These are phyloP conservation scores for Corynascus novoguineensis DNA, from an alignment of 495 filamentous ascomycete species.

Conservation along the genomic window DNA sequence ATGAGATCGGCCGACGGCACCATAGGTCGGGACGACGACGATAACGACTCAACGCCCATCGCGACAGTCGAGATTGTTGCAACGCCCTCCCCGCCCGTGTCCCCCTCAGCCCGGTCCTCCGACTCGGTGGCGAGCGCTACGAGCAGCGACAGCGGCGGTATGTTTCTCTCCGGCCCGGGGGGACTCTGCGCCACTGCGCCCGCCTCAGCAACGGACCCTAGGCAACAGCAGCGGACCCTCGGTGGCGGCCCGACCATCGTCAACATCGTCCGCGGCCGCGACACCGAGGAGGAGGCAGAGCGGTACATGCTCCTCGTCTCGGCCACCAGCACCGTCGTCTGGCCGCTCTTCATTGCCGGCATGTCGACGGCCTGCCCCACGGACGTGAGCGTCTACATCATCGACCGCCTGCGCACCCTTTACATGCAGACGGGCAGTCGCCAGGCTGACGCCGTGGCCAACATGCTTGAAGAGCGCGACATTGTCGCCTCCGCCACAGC, in stretches of 20 bases:
- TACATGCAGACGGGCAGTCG: conserved; percentile 32
- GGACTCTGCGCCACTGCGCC: too few relatives aligned
- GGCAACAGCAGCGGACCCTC: not conserved
- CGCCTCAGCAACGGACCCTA: not conserved
- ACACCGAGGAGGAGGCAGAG: conserved; percentile 26
- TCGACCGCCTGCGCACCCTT: conserved; percentile 30
- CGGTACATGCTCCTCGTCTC: conserved; percentile 35
- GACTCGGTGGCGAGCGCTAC: conserved; percentile 21
- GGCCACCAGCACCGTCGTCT: conserved; percentile 34
- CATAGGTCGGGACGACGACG: conserved; percentile 16
- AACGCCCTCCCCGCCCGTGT: conserved; percentile 27
- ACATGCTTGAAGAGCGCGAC: conserved; percentile 29
- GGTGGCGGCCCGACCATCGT: conserved; percentile 32
- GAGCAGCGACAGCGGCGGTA: too few relatives aligned
- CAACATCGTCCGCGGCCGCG: conserved; percentile 24
- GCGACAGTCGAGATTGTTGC: conserved; percentile 30
- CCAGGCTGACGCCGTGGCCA: conserved; percentile 33
- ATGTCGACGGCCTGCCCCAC: conserved; percentile 34
- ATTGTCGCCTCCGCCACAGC: not conserved
- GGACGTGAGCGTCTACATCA: conserved; percentile 25
- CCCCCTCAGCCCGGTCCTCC: conserved; percentile 22
- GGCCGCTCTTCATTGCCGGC: conserved; percentile 35
- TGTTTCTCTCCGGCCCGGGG: too few relatives aligned
- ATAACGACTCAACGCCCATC: conserved; percentile 21
- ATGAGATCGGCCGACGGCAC: conserved; percentile 26